These are phyloP conservation scores for Solanum chaucha DNA, from an alignment of 257 asterid genomes.

Conservation along the genomic window DNA sequence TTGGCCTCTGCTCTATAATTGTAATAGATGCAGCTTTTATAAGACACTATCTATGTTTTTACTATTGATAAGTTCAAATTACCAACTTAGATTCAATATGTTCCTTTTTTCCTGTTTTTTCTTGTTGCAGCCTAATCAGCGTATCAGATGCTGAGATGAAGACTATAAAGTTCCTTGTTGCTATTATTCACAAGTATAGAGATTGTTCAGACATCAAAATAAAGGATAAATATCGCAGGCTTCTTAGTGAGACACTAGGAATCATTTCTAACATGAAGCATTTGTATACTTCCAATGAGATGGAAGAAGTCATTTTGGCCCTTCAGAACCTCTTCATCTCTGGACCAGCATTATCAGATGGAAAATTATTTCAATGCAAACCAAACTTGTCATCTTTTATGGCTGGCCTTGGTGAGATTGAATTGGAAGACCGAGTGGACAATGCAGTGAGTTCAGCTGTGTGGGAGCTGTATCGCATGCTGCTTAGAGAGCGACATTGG, in stretches of 20 bases:
- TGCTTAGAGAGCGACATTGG: slow-evolving; percentile 83
- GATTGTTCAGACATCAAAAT: slow-evolving; percentile 30
- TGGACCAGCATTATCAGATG: slow-evolving; percentile 29
- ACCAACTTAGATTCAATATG: not conserved
- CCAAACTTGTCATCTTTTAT: slow-evolving; percentile 72
- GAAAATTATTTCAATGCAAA: slow-evolving; percentile 46
- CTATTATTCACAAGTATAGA: slow-evolving; percentile 47
- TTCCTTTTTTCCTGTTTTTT: not conserved
- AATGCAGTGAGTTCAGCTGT: slow-evolving; percentile 47
- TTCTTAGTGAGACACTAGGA: slow-evolving; percentile 65
- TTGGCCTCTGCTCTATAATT: not conserved
- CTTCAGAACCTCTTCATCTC: slow-evolving; percentile 72
- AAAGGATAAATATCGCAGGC: slow-evolving; percentile 40
- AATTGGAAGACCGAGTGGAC: slow-evolving; percentile 46
- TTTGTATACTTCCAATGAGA: slow-evolving; percentile 53
- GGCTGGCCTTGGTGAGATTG: slow-evolving; percentile 73
- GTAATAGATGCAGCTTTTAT: not conserved
- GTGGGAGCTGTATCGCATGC: slow-evolving; percentile 74
- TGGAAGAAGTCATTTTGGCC: slow-evolving; percentile 69
- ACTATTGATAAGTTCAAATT: not conserved
- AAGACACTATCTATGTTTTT: not conserved
- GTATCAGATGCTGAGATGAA: slow-evolving; percentile 69
- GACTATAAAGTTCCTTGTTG: slow-evolving; percentile 57
- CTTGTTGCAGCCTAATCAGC: slow-evolving; percentile 53
- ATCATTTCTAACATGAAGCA: slow-evolving; percentile 62